These are phyloP conservation scores for Citrus sp. DNA, from an alignment of 345 rosid genomes.

Conservation along the genomic window DNA sequence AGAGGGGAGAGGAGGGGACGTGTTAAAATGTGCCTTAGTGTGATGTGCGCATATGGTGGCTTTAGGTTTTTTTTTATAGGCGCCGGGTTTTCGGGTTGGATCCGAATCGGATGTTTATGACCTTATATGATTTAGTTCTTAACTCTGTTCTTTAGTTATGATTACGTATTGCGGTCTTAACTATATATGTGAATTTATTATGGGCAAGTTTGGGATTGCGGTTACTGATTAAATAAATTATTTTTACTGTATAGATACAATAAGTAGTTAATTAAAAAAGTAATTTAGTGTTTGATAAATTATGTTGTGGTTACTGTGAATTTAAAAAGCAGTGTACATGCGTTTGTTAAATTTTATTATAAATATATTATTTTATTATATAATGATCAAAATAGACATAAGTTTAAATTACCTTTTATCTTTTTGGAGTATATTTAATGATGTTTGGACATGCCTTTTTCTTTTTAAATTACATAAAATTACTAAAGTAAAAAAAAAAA, in stretches of 20 bases:
- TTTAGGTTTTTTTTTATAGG: neutral
- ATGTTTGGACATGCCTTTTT: too few species aligned
- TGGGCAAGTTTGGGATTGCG: rapidly evolving
- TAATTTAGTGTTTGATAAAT: rapidly evolving
- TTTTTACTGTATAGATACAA: rapidly evolving
- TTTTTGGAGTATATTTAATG: too few species aligned
- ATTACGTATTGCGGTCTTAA: neutral
- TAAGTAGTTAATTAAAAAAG: too few species aligned
- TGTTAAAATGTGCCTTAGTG: constrained; percentile 10
- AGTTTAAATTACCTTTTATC: too few species aligned
- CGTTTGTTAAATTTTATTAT: too few species aligned
- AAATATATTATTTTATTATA: too few species aligned
- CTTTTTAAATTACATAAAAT: too few species aligned
- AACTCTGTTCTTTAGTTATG: neutral
- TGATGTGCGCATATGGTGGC: constrained; percentile 3
- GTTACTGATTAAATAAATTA: too few species aligned
- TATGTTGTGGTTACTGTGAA: rapidly evolving
- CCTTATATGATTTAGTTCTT: neutral
- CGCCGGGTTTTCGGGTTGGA: neutral
- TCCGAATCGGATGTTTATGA: neutral
- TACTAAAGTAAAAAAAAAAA: too few species aligned
- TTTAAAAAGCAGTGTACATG: too few species aligned
- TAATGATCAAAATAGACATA: too few species aligned
- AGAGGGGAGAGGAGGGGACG: neutral
- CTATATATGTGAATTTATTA: neutral